These are phyloP conservation scores for Cornus florida DNA, from an alignment of 148 eudicot genomes.

Conservation along the genomic window DNA sequence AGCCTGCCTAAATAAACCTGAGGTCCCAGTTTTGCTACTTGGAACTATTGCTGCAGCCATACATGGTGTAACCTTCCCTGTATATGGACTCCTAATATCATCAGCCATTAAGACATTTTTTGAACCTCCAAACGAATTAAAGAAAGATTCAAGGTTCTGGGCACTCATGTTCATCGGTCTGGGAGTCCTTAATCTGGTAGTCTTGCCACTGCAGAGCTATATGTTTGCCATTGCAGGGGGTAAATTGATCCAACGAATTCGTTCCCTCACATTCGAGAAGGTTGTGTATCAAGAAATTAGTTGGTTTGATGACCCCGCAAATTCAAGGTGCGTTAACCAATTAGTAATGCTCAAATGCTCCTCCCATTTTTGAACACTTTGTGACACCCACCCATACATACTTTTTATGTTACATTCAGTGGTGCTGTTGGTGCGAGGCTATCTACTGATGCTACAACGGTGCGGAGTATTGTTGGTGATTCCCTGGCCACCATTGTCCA, in stretches of 20 bases:
- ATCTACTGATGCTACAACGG: conserved; percentile 73
- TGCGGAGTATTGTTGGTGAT: conserved; percentile 88
- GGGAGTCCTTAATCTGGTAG: conserved; percentile 35
- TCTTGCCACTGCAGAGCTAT: conserved; percentile 61
- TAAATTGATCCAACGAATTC: conserved; percentile 61
- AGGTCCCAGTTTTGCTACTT: conserved; percentile 49
- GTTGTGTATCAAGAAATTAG: conserved; percentile 78
- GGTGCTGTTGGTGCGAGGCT: conserved; percentile 93
- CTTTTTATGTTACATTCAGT: conserved; percentile 30
- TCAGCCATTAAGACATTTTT: conserved; percentile 59
- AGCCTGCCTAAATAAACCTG: conserved; percentile 67
- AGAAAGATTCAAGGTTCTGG: conserved; percentile 63
- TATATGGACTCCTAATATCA: conserved; percentile 64
- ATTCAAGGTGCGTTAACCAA: conserved; percentile 56
- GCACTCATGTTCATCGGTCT: conserved; percentile 45
- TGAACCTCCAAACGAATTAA: conserved; percentile 45
- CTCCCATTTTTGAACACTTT: not conserved
- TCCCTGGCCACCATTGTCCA: conserved; percentile 59
- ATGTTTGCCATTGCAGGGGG: conserved; percentile 86
- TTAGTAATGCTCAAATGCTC: not conserved
- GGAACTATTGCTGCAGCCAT: conserved; percentile 63
- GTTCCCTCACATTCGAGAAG: conserved; percentile 65
- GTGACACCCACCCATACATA: not conserved
- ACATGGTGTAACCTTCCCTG: conserved; percentile 66
- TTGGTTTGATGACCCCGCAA: conserved; percentile 84